Evolutionary conservation across 2,329 filamentous ascomycete species (phyloP), one percentile per base, ranked within the genome.

Genomic region (Penicillium sp.): DNA sequence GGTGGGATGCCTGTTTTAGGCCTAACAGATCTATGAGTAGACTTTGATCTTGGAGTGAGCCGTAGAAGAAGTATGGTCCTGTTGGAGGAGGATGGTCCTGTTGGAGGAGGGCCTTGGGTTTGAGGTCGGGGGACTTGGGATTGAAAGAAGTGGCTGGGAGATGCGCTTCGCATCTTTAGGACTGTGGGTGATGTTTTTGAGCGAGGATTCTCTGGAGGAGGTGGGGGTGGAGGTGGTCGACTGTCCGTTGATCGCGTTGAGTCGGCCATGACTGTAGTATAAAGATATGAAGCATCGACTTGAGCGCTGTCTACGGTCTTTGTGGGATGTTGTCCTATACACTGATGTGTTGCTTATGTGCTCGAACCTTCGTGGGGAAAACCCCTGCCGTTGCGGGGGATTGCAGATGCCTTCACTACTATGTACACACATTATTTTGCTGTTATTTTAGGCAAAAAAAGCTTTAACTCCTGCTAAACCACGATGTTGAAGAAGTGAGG

Each of bases 61-160:
- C 70, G 50, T 74, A 73, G 63, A 74, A 74, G 62, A 75, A 74
- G 48, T 71, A 74, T 17, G 46, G 57, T 13, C 57, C 58, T 46
- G 48, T 52, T 25, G 60, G 65, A 5, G 54, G 19, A 38, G 48
- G 55, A 23, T n/a, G n/a, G n/a, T n/a, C n/a, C n/a, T n/a, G n/a
- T n/a, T 25, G 60, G 65, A 5, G 54, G 19, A 37, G 48, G 55
- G 1, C 45, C 38, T 33, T 31, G 2, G 6, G 13, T 9, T 43
- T 15, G 19, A 45, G 37, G 12, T 6, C 31, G 35, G 9, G 7
- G 13, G 9, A 7, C 4, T 29, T 51, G 25, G 23, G 23, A 9
- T 7, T 35, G 23, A n/a, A 38, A 43, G 33, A 50, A 56, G 27
- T 38, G 45, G n/a, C 25, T 54, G 23, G 54, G 47, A 38, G 55